phyloP scores from a whole-genome alignment of 768 basidiomycete species.

The Ephemerocybe angulata region DNA sequence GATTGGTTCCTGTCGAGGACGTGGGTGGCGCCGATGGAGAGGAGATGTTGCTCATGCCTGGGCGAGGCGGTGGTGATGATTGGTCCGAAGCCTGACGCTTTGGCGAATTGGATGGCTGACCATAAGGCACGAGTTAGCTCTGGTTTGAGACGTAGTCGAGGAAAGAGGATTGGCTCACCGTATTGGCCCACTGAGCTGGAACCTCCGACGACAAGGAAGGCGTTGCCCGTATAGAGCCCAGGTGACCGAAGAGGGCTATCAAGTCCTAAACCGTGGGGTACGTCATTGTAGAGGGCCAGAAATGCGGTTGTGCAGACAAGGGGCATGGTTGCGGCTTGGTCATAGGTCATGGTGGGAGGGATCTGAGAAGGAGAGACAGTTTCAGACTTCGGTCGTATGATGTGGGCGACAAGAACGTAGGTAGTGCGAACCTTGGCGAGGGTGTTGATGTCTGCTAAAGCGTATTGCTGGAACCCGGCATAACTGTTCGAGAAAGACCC shows the following conservation, averaged over 20 bases:
- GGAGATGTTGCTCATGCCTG: conserved; percentile 24
- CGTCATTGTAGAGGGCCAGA: conserved; percentile 29
- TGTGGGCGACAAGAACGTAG: conserved; percentile 14
- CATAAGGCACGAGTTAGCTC: too few relatives aligned
- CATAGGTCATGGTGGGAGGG: conserved; percentile 33
- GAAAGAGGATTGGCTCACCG: conserved; percentile 12
- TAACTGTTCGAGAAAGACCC: conserved; percentile 32
- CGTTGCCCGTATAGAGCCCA: conserved; percentile 27
- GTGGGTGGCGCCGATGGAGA: conserved; percentile 38
- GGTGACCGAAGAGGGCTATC: conserved; percentile 21
- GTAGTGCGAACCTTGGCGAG: conserved; percentile 33
- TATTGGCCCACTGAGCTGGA: conserved; percentile 27
- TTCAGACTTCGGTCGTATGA: neutral
- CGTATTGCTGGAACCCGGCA: conserved; percentile 43
- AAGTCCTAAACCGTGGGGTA: conserved; percentile 23
- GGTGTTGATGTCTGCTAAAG: conserved; percentile 31
- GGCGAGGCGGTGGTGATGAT: conserved; percentile 37
- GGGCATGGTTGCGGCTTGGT: conserved; percentile 41
- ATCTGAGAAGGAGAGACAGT: conserved; percentile 33
- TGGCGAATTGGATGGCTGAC: conserved; percentile 29
- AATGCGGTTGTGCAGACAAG: conserved; percentile 36
- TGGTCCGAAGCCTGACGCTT: conserved; percentile 38
- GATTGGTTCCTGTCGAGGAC: conserved; percentile 29
- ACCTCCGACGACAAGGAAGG: conserved; percentile 30
- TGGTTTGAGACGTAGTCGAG: neutral